Evolutionary conservation across 2,329 filamentous ascomycete species (phyloP).

Genomic region (Claviceps spartinae): DNA sequence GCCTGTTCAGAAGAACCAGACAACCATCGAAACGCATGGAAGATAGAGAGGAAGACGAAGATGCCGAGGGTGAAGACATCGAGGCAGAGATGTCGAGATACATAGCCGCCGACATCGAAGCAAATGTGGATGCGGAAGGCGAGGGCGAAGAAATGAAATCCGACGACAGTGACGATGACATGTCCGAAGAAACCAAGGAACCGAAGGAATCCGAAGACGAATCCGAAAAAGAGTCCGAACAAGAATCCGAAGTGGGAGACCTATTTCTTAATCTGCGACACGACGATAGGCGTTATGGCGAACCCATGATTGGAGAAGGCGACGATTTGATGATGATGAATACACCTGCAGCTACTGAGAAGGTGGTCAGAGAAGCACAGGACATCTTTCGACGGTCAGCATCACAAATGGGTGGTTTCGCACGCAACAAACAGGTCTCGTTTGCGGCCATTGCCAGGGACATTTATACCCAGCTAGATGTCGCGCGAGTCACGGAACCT

Average conservation of each 20-base stretch:
- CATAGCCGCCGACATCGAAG: slow-evolving; percentile 23
- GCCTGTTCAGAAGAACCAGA: slow-evolving; percentile 18
- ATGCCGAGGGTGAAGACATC: slow-evolving; percentile 18
- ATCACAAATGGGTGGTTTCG: slow-evolving; percentile 26
- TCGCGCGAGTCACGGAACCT: slow-evolving; percentile 52
- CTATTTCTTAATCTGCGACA: slow-evolving; percentile 37
- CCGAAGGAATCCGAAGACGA: not conserved
- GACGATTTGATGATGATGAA: slow-evolving; percentile 41
- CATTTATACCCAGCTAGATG: slow-evolving; percentile 41
- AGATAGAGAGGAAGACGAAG: slow-evolving; percentile 12
- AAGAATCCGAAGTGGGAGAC: slow-evolving; percentile 27
- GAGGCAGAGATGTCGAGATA: slow-evolving; percentile 24
- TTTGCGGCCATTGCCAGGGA: slow-evolving; percentile 62
- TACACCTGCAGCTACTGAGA: slow-evolving; percentile 40
- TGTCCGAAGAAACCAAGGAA: slow-evolving; percentile 19
- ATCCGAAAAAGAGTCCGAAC: slow-evolving; percentile 22
- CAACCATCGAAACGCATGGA: slow-evolving; percentile 7
- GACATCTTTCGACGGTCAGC: slow-evolving; percentile 40
- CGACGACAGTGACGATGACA: slow-evolving; percentile 23
- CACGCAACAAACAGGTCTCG: slow-evolving; percentile 42
- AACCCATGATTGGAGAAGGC: slow-evolving; percentile 28
- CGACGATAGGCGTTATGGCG: slow-evolving; percentile 25
- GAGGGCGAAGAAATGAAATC: slow-evolving; percentile 25
- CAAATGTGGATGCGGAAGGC: slow-evolving; percentile 23
- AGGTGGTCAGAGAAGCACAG: slow-evolving; percentile 41